Base-by-base conservation (phyloP, 805 yeast genomes). In the Tanozyma kutaoensis region DNA sequence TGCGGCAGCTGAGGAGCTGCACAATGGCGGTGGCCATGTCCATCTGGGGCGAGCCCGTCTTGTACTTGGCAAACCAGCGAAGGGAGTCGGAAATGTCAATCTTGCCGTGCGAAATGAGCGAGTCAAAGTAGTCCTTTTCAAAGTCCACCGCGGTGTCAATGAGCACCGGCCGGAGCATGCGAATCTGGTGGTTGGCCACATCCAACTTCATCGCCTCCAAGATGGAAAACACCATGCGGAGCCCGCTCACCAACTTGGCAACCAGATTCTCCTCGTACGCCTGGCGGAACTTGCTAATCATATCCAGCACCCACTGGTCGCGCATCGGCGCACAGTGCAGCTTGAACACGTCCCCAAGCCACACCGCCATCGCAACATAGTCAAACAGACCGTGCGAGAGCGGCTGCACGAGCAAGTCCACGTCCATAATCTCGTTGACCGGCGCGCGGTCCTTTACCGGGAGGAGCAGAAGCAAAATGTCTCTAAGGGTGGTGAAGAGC, bases 311-410 rank as follows among this genome's bases (percentile, higher is more conserved):
- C 85, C 91, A 77, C 22, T 70, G 55, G 50, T 82, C 95, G 46
- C 96, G 69, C 93, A 84, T 84, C 35, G 96, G 96, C 5, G 95
- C 95, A 54, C 95, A 85, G 48, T 82, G 95, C 28, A 76, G 72
- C 52, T 85, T 82, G 53, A 88, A 76, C 18, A 84, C 69, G 18
- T 66, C 60, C 2, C 82, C 72, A 23, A 86, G 62, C 88, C 93
- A 80, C 30, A 62, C 62, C 2, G 86, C 67, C 40, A 84, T 64
- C 20, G 68, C 63, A 12, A 72, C 68, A 54, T 79, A 80, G 47
- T 77, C 80, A 40, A 80, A 68, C n/a, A 79, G 69, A 14, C 77
- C 72, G 36, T 70, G 72, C 22, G 67, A 52, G 28, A 85, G 48
- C 47, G 84, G 93, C 53, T 84, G 94, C 25, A 77, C 59, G 21